Evolutionary conservation across 768 basidiomycete genomes (phyloP).

Genomic region (Suillus tomentosus): DNA sequence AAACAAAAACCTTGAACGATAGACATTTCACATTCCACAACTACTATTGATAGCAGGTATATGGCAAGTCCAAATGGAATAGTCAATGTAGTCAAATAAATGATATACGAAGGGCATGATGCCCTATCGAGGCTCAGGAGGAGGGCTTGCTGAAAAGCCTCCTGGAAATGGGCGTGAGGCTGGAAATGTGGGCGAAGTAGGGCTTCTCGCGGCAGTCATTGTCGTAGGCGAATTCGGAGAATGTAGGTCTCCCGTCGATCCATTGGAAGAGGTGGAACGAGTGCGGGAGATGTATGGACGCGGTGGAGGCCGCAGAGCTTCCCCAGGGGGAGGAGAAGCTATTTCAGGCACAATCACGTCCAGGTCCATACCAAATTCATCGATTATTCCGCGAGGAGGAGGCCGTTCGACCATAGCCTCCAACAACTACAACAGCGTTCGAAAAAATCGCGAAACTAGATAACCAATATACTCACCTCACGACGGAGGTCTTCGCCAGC

Average conservation of each 20-base stretch:
- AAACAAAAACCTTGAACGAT: not conserved
- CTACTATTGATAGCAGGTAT: slow-evolving; percentile 2
- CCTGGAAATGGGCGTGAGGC: not conserved
- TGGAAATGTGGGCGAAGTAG: not conserved
- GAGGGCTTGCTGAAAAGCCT: not conserved
- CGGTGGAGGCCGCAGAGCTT: slow-evolving; percentile 39
- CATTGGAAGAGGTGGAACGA: slow-evolving; percentile 44
- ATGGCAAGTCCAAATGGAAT: slow-evolving; percentile 1
- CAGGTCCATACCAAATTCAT: slow-evolving; percentile 55
- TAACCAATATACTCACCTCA: slow-evolving; percentile 49
- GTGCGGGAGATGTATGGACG: slow-evolving; percentile 63
- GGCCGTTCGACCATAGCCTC: slow-evolving; percentile 87
- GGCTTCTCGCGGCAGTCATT: slow-evolving; percentile 5
- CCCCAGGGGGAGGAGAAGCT: slow-evolving; percentile 19
- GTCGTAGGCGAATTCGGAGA: slow-evolving; percentile 9
- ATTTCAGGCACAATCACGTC: slow-evolving; percentile 12
- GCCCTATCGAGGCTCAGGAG: not conserved
- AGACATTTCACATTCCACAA: slow-evolving; percentile 4
- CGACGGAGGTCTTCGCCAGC: slow-evolving; percentile 86
- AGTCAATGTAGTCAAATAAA: not conserved
- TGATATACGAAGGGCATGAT: not conserved
- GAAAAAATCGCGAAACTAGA: not conserved
- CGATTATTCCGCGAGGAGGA: slow-evolving; percentile 69
- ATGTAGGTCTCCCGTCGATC: slow-evolving; percentile 8
- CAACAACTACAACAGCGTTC: slow-evolving; percentile 54